These are phyloP conservation scores for Emergomyces orientalis DNA, from an alignment of 2,329 filamentous ascomycete genomes.

Conservation along the genomic window DNA sequence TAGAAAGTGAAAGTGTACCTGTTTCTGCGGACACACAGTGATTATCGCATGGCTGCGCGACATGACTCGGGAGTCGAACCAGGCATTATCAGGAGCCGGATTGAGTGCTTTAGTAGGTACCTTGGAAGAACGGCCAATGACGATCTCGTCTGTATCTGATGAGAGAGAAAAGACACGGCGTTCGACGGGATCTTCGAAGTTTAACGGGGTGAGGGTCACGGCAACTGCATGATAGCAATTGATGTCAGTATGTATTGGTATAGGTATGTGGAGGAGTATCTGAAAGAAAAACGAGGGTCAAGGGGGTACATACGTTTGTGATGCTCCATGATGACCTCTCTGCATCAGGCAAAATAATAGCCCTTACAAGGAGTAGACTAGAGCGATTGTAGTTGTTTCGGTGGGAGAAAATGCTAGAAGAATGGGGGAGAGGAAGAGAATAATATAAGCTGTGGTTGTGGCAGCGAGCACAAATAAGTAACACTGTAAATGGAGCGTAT, in stretches of 20 bases:
- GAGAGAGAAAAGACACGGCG: constrained; percentile 28
- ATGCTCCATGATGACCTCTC: constrained; percentile 2
- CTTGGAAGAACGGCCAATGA: constrained; percentile 37
- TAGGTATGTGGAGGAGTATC: neutral
- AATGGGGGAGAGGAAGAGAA: neutral
- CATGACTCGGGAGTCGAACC: constrained; percentile 41
- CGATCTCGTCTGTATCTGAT: constrained; percentile 20
- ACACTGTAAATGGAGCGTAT: neutral
- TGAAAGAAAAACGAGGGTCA: neutral
- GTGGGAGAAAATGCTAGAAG: neutral
- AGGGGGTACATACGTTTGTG: neutral
- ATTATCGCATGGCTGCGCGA: constrained; percentile 39
- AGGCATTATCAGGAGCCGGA: constrained; percentile 33
- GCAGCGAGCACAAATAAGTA: neutral
- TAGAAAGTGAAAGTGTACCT: constrained; percentile 19
- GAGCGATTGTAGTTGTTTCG: neutral
- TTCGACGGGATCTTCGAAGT: constrained; percentile 19
- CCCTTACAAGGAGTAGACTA: neutral
- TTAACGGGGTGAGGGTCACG: constrained; percentile 26
- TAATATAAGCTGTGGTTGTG: neutral
- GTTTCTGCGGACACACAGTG: constrained; percentile 19
- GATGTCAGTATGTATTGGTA: neutral
- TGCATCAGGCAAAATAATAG: neutral
- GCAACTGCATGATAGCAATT: constrained; percentile 21
- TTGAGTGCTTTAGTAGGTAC: constrained; percentile 29